Conservation (phyloP, 257 asterid species). For the Fraxinus quadrangulata region DNA sequence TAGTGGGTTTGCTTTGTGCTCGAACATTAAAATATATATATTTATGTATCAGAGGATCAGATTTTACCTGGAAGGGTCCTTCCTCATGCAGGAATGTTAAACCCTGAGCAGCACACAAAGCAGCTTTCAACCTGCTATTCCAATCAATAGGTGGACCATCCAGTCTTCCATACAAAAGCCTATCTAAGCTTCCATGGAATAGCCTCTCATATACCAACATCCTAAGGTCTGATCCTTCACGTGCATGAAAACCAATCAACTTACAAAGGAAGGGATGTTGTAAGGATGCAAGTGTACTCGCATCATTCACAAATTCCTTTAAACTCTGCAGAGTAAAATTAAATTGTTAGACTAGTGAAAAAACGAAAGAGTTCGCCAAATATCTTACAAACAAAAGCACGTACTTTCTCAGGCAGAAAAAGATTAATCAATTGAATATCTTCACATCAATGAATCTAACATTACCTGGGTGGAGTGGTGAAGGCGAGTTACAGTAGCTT, state of each 20-base stretch:
- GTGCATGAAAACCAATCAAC: conserved; percentile 87
- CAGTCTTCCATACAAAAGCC: conserved; percentile 80
- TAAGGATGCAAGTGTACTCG: conserved; percentile 72
- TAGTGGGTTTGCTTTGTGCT: background rate
- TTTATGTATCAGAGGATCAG: conserved; percentile 13
- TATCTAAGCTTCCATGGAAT: conserved; percentile 86
- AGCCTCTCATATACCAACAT: conserved; percentile 90
- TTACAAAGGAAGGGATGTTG: conserved; percentile 79
- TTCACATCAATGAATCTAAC: conserved; percentile 10
- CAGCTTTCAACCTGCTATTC: conserved; percentile 91
- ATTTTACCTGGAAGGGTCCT: conserved; percentile 90
- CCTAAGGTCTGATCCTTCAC: conserved; percentile 74
- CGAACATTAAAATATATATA: conserved; percentile 2
- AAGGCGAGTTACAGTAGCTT: conserved; percentile 84
- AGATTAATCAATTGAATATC: conserved; percentile 3
- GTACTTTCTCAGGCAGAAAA: background rate
- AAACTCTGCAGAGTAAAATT: conserved; percentile 55
- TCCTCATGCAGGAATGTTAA: conserved; percentile 94
- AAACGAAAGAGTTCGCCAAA: background rate
- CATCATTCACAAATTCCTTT: conserved; percentile 82
- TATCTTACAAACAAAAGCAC: conserved; percentile 2
- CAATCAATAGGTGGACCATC: conserved; percentile 95
- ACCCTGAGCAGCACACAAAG: conserved; percentile 89
- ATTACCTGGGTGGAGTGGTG: conserved; percentile 75
- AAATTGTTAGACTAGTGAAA: conserved; percentile 14